Percentiles rank a stretch among this genome's conserved stretches.
These are phyloP conservation scores for Ophiostoma quercus DNA, from an alignment of 2,329 filamentous ascomycete species.

Conservation along the genomic window DNA sequence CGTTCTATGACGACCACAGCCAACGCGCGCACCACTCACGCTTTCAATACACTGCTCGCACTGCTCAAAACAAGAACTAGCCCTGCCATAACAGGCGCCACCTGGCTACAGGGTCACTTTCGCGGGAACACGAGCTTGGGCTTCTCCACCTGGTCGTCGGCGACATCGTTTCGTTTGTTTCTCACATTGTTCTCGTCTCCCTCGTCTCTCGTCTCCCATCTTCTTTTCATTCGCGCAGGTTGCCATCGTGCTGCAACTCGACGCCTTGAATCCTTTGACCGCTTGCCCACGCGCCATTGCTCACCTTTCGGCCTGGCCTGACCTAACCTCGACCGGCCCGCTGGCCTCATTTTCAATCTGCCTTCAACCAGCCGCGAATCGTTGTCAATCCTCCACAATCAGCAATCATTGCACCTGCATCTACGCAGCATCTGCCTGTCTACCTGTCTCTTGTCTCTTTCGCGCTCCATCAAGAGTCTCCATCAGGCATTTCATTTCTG, in stretches of 20 bases:
- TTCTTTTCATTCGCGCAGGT: background rate
- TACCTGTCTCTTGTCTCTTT: background rate
- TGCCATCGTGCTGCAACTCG: background rate
- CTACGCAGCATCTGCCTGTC: background rate
- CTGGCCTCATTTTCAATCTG: background rate
- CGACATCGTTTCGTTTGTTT: constrained; percentile 8
- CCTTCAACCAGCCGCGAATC: background rate
- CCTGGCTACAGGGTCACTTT: constrained; percentile 12
- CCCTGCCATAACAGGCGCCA: background rate
- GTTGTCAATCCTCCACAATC: background rate
- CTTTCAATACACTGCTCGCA: background rate
- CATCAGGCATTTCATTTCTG: constrained; percentile 9
- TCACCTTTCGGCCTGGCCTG: background rate
- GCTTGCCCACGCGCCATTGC: background rate
- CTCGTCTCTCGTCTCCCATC: background rate
- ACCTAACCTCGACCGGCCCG: background rate
- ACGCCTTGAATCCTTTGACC: background rate
- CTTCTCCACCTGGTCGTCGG: constrained; percentile 18
- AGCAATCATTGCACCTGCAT: background rate
- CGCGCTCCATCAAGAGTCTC: constrained; percentile 36
- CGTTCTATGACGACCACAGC: background rate
- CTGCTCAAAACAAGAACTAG: constrained; percentile 14
- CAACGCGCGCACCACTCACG: background rate
- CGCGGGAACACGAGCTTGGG: constrained; percentile 14
- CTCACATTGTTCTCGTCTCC: background rate